Evolutionary conservation across 495 filamentous ascomycete genomes (phyloP).

Genomic region (Penicillium subrubescens): DNA sequence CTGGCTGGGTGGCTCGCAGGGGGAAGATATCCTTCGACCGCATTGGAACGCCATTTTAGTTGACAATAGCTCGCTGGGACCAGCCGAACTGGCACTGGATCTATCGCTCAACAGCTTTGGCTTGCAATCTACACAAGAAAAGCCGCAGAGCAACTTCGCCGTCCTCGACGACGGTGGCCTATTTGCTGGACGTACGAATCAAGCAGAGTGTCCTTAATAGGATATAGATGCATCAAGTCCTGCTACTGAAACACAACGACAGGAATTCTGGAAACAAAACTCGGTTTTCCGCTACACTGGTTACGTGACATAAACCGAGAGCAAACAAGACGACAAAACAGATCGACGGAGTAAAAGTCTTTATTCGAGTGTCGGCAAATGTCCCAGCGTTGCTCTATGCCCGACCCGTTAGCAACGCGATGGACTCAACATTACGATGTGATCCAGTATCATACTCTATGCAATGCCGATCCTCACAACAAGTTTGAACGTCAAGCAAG

Average conservation of each 20-base stretch:
- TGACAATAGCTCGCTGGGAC: background rate
- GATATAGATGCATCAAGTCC: background rate
- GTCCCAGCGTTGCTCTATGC: background rate
- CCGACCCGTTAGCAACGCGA: background rate
- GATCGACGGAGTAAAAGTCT: too few species aligned
- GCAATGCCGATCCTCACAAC: background rate
- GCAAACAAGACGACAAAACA: too few species aligned
- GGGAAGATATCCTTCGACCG: conserved; percentile 26
- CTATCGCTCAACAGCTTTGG: background rate
- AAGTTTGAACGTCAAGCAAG: background rate
- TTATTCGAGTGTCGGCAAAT: background rate
- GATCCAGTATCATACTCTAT: background rate
- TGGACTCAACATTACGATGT: background rate
- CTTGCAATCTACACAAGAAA: background rate
- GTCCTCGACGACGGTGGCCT: background rate
- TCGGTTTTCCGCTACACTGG: background rate
- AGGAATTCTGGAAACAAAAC: background rate
- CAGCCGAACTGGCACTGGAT: background rate
- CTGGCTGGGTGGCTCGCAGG: conserved; percentile 34
- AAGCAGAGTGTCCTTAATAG: background rate
- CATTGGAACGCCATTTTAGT: conserved; percentile 29
- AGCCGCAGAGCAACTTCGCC: too few species aligned
- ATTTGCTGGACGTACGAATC: background rate
- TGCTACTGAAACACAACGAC: too few species aligned
- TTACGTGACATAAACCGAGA: background rate